These are phyloP conservation scores for Leccinum disarticulatum DNA, from an alignment of 768 basidiomycete species.

Conservation along the genomic window DNA sequence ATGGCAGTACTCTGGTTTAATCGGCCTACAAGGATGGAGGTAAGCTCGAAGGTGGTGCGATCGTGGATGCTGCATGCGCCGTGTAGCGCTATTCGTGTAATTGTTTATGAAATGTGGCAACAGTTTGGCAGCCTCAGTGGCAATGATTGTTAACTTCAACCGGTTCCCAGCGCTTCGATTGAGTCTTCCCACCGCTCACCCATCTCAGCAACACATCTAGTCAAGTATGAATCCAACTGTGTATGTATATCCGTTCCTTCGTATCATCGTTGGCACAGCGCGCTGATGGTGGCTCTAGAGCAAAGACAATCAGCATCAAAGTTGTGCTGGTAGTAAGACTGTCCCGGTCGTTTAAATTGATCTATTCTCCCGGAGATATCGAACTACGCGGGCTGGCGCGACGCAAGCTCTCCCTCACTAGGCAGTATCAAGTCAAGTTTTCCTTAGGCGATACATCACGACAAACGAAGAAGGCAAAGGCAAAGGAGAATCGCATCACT, in stretches of 20 bases:
- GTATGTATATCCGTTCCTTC: not conserved
- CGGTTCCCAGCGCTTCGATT: no score
- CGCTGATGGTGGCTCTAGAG: not conserved
- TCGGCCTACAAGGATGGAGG: constrained; percentile 59
- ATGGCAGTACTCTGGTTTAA: constrained; percentile 85
- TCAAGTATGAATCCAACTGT: not conserved
- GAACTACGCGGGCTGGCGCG: not conserved
- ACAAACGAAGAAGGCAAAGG: not conserved
- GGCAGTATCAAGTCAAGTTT: not conserved
- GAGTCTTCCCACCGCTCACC: not conserved
- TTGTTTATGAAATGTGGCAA: constrained; percentile 8
- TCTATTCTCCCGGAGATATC: not conserved
- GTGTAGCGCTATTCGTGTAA: constrained; percentile 6
- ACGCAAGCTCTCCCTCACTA: not conserved
- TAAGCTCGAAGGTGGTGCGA: constrained; percentile 11
- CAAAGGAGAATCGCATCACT: not conserved
- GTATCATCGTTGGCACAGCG: not conserved
- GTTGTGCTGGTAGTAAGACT: not conserved
- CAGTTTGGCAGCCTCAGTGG: no score
- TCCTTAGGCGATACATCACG: not conserved
- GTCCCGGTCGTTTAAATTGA: not conserved
- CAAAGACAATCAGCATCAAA: not conserved
- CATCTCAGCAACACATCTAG: not conserved
- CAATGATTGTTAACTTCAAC: not conserved
- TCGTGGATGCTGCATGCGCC: no score